Evolutionary conservation across 2,329 filamentous ascomycete species (phyloP).

Genomic region (Penicillium sp.): DNA sequence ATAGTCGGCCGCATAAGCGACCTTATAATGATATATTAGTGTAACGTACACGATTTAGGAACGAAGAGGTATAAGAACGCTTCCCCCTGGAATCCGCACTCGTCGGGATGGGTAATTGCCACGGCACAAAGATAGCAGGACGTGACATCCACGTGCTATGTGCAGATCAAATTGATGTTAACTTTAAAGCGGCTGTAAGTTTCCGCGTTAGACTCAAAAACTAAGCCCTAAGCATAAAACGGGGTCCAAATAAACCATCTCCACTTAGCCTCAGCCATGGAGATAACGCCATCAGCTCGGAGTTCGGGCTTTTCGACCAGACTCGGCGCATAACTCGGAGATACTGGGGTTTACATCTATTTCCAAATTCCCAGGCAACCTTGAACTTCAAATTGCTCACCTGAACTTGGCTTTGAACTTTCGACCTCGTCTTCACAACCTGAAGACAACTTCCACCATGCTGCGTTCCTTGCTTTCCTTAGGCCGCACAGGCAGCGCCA

Average conservation of each 20-base stretch:
- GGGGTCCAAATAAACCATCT: background rate
- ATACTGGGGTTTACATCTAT: background rate
- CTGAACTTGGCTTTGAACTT: background rate
- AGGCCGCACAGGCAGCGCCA: slow-evolving; percentile 18
- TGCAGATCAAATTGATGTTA: background rate
- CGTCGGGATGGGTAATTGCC: background rate
- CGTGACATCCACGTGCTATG: background rate
- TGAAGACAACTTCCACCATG: slow-evolving; percentile 19
- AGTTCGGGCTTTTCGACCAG: background rate
- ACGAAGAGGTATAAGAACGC: too few relatives aligned
- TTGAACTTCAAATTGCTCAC: background rate
- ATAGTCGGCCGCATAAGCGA: too few relatives aligned
- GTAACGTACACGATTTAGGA: too few relatives aligned
- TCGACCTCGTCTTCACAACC: background rate
- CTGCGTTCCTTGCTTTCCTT: slow-evolving; percentile 34
- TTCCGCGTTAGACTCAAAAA: background rate
- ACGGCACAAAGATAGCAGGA: background rate
- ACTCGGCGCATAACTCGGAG: background rate
- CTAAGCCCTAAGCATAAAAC: background rate
- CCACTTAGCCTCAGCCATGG: background rate
- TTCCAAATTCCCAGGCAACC: background rate
- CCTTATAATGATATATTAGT: too few relatives aligned
- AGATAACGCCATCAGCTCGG: background rate
- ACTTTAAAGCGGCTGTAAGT: background rate
- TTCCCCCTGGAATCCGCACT: too few relatives aligned